These are phyloP conservation scores for Stagonosporopsis cucurbitacearum DNA, from an alignment of 2,329 filamentous ascomycete genomes.

Conservation along the genomic window DNA sequence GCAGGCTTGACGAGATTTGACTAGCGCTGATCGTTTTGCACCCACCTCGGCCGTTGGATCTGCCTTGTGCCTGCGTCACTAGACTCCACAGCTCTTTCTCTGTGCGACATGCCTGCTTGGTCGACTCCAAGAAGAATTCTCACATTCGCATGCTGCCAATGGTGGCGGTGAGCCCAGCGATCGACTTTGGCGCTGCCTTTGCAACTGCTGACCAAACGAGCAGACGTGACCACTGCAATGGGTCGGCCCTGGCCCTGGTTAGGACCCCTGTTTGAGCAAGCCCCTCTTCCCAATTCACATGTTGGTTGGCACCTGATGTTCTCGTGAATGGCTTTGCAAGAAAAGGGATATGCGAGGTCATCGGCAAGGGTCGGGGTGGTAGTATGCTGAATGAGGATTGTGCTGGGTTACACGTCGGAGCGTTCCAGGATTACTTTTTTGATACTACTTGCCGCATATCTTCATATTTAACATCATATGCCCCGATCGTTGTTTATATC, in stretches of 20 bases:
- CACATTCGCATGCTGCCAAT: conserved; percentile 6
- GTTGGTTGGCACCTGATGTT: conserved; percentile 3
- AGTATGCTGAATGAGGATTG: not conserved
- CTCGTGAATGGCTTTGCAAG: conserved; percentile 3
- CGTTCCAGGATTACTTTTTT: conserved; percentile 16
- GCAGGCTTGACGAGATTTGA: conserved; percentile 4
- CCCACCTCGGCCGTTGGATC: conserved; percentile 3
- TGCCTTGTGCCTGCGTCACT: conserved; percentile 20
- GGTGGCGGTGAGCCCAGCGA: conserved; percentile 12
- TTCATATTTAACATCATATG: conserved; percentile 9
- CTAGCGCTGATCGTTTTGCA: conserved; percentile 9
- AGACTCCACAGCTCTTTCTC: conserved; percentile 11
- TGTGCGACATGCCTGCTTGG: conserved; percentile 16
- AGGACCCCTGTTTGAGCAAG: conserved; percentile 11
- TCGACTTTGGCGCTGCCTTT: conserved; percentile 4
- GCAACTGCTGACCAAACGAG: conserved; percentile 9
- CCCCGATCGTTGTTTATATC: not conserved
- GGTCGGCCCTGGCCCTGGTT: conserved; percentile 10
- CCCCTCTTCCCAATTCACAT: conserved; percentile 2
- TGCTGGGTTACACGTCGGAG: conserved; percentile 15
- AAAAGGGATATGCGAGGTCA: conserved; percentile 17
- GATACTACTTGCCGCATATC: not conserved
- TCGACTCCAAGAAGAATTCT: conserved; percentile 18
- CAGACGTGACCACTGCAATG: conserved; percentile 7
- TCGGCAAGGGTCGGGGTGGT: conserved; percentile 15